Evolutionary conservation across 176 grass and related monocot genomes (phyloP).

Genomic region (Oryza glaberrima): DNA sequence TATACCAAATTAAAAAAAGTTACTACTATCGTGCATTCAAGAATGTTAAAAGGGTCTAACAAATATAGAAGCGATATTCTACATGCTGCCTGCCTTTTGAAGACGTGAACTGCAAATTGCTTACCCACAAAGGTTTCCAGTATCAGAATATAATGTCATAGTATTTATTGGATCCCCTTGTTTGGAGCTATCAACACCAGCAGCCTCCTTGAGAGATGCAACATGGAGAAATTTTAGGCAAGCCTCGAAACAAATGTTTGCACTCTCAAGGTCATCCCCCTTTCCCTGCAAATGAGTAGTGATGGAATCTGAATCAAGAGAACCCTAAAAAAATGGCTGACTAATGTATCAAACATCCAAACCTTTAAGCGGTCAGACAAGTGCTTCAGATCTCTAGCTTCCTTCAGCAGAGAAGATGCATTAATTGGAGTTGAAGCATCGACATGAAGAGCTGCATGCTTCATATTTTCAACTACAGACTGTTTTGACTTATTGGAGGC

Average conservation of each 20-base stretch:
- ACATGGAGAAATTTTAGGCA: constrained; percentile 87
- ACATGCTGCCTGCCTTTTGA: constrained; percentile 15
- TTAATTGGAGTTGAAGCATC: constrained; percentile 59
- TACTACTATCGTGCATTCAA: neutral
- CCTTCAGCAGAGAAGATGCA: constrained; percentile 62
- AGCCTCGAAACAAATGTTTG: constrained; percentile 87
- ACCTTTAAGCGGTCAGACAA: constrained; percentile 90
- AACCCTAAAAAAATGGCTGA: neutral
- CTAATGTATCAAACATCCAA: constrained; percentile 44
- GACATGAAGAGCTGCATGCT: constrained; percentile 51
- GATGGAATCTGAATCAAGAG: constrained; percentile 6
- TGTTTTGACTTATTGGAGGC: constrained; percentile 30
- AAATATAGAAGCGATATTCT: constrained; percentile 9
- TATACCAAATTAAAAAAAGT: constrained; percentile 17
- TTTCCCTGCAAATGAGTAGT: constrained; percentile 49
- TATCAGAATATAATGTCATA: constrained; percentile 86
- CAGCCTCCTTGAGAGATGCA: constrained; percentile 76
- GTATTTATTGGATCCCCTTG: constrained; percentile 62
- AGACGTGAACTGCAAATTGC: constrained; percentile 33
- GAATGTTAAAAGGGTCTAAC: constrained; percentile 27
- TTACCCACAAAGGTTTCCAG: constrained; percentile 92
- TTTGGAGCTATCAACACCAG: constrained; percentile 64
- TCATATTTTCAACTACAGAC: constrained; percentile 34
- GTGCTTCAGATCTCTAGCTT: constrained; percentile 89
- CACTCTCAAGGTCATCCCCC: constrained; percentile 66